phyloP scores from a whole-genome alignment of 2,329 filamentous ascomycete genomes.

The Uncinocarpus reesii region DNA sequence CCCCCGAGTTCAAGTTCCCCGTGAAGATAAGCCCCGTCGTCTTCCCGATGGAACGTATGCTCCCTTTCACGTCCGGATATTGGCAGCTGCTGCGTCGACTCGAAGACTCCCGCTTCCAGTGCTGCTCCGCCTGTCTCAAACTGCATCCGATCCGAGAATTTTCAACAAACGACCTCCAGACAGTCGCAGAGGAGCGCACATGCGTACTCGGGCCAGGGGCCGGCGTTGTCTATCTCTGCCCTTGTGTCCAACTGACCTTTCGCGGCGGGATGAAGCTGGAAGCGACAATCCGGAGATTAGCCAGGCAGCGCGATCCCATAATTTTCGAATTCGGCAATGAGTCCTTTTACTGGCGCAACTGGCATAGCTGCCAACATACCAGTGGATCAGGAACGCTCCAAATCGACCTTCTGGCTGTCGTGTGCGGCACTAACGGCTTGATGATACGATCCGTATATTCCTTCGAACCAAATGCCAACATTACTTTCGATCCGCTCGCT shows the following conservation, averaged over 20 bases:
- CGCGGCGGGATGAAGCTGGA: not conserved
- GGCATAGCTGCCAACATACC: not conserved
- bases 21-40: not conserved
- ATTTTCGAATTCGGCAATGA: not conserved
- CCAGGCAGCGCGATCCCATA: not conserved
- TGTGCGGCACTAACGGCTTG: no score
- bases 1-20: not conserved
- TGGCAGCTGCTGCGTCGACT: not conserved
- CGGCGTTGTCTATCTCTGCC: not conserved
- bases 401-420: no score
- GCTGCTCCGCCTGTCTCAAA: not conserved
- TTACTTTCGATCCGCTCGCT: no score
- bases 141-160: not conserved
- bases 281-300: not conserved
- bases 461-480: no score
- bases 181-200: not conserved
- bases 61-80: not conserved
- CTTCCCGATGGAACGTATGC: not conserved
- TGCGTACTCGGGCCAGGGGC: not conserved
- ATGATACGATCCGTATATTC: no score
- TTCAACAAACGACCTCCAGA: not conserved
- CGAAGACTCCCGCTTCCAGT: not conserved
- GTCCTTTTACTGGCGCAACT: not conserved
- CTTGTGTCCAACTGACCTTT: not conserved
- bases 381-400: not conserved